Percentiles rank a stretch among this genome's conserved stretches.
phyloP scores from a whole-genome alignment of 257 asterid genomes.

The Nicotiana knightiana region DNA sequence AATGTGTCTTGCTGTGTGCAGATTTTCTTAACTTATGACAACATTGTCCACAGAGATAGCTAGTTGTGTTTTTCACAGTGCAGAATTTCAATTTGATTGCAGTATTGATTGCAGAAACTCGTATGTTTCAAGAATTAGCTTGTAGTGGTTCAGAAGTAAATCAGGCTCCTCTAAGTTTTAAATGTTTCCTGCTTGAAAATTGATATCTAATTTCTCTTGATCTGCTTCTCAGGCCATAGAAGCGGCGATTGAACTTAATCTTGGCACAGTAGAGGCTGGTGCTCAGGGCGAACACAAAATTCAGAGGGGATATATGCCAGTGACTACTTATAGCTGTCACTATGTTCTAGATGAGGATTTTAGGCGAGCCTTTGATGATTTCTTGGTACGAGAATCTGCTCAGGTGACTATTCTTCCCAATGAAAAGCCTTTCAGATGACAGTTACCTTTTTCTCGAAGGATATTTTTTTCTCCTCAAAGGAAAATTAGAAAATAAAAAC shows the following conservation, averaged over 20 bases:
- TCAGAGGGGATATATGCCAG: conserved; percentile 94
- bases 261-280: conserved; percentile 87
- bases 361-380: conserved; percentile 57
- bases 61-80: neutral
- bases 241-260: conserved; percentile 89
- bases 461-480: neutral
- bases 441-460: neutral
- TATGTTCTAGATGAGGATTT: conserved; percentile 70
- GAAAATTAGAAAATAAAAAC: neutral
- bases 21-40: neutral
- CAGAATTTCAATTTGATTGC: neutral
- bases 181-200: conserved; percentile 7
- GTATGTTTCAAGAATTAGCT: neutral
- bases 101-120: neutral
- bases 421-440: neutral
- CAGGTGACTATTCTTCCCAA: conserved; percentile 43
- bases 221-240: conserved; percentile 70
- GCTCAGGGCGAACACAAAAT: conserved; percentile 99
- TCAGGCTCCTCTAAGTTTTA: neutral
- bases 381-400: conserved; percentile 72
- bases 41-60: neutral
- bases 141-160: neutral
- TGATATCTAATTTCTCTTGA: neutral
- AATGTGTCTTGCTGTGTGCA: neutral
- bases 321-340: conserved; percentile 79